Base-by-base conservation (phyloP, 371 early-diverging fungal genomes). In the Apophysomyces elegans region DNA sequence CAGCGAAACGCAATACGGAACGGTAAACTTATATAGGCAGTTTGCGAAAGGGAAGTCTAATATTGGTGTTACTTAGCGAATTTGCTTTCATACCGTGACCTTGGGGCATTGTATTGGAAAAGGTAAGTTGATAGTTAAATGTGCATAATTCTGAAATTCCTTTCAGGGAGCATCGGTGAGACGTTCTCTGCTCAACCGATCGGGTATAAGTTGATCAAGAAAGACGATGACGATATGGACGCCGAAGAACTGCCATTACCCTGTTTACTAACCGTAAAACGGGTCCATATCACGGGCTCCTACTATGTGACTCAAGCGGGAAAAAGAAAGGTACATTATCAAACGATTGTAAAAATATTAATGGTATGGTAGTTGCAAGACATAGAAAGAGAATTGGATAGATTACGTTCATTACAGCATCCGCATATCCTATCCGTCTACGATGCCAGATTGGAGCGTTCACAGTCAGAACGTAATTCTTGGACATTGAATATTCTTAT, bases 401-500 rank as follows among this genome's bases (percentile, higher is more conserved):
- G 87, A 26, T 61, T 89, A 4, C 76, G 85, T 47, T 69, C 82
- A 4, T 66, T 87, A 12, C 80, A 85, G 18, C 84, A 87, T 62
- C 78, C 83, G 7, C 77, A 89, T 50, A 78, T 87, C 37, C 66
- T 83, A 5, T 74, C 79, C 13, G 76, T 88, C 11, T 81, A 86
- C 57, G 88, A 86, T 37, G 83, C 86, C 2, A 80, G 83, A 8
- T 65, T 88, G 38, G 85, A 86, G 58, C 75, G 85, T 8, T 63
- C 62, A 26, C 59, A 63, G 1, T 65, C 73, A 6, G 64, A 73
- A 38, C 47, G 65, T n/a, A 65, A 64, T 26, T 62, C 70, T 1
- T 89, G 89, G 89, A 68, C 71, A 7, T 68, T 89, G 9, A 76
- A 88, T 62, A 74, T 89, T 8, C 71, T 89, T 56, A 84, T 83